These are phyloP conservation scores for Claviceps digitariae DNA, from an alignment of 2,329 filamentous ascomycete species.

Conservation along the genomic window DNA sequence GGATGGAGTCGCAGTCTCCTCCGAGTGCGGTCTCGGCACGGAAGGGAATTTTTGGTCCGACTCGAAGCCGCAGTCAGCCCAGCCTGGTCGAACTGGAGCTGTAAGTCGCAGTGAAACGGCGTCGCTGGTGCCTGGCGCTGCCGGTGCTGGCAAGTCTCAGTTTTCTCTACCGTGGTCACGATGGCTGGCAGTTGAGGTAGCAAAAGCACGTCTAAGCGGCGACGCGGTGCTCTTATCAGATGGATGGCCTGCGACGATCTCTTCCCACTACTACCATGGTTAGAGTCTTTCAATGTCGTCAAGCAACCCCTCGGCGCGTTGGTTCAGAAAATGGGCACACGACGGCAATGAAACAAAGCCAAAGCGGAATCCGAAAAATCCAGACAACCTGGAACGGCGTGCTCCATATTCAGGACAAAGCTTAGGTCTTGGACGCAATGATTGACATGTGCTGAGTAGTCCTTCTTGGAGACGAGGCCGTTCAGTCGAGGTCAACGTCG, in stretches of 20 bases:
- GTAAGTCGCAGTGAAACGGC: constrained; percentile 9
- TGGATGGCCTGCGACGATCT: constrained; percentile 12
- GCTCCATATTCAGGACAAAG: not conserved
- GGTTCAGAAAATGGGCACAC: constrained; percentile 14
- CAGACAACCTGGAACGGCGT: not conserved
- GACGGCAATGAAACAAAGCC: not conserved
- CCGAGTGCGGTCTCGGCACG: constrained; percentile 12
- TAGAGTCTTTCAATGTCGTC: constrained; percentile 11
- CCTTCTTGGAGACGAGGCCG: not conserved
- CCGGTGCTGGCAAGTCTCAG: constrained; percentile 1
- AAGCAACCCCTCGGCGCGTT: constrained; percentile 17
- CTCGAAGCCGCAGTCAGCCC: constrained; percentile 5
- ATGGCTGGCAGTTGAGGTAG: not conserved
- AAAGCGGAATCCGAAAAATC: not conserved
- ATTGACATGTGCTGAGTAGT: not conserved
- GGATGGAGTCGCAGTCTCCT: constrained; percentile 27
- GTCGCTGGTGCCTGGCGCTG: constrained; percentile 3
- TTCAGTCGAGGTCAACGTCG: not conserved
- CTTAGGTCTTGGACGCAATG: not conserved
- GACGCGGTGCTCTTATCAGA: constrained; percentile 8
- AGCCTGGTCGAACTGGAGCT: constrained; percentile 4
- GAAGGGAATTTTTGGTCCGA: constrained; percentile 7
- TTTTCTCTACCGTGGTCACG: not conserved
- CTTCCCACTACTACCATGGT: constrained; percentile 13
- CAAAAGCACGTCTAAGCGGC: constrained; percentile 5